Percentiles rank a stretch among this genome's conserved stretches.
Conservation (phyloP, 1,284 basidiomycete species). For the Singerocomus rubriflavus region DNA sequence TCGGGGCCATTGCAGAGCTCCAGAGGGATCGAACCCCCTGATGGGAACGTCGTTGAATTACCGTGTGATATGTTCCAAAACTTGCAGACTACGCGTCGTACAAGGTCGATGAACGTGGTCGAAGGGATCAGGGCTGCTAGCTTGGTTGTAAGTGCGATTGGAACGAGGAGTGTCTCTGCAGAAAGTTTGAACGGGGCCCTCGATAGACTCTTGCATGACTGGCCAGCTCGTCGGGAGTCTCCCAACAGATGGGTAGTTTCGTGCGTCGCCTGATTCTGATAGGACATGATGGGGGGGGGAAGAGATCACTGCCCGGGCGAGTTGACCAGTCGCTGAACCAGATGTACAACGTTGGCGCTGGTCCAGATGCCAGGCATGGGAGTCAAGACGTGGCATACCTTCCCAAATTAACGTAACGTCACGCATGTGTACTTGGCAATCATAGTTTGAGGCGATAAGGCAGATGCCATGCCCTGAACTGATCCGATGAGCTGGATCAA, state of each 20-base stretch:
- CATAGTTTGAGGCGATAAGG: no score
- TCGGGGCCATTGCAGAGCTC: slow-evolving; percentile 25
- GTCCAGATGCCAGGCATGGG: no score
- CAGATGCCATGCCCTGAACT: no score
- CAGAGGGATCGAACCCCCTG: slow-evolving; percentile 10
- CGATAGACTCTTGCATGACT: background rate
- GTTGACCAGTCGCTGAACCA: background rate
- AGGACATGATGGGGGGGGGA: slow-evolving; percentile 10
- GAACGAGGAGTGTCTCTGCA: slow-evolving; percentile 25
- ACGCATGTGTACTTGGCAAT: no score
- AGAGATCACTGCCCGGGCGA: background rate
- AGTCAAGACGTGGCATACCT: no score
- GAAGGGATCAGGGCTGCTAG: slow-evolving; percentile 23
- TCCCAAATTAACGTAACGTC: no score
- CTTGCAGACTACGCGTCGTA: slow-evolving; percentile 27
- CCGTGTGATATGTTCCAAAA: slow-evolving; percentile 25
- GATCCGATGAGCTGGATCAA: no score
- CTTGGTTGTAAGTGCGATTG: slow-evolving; percentile 24
- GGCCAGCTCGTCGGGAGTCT: slow-evolving; percentile 1
- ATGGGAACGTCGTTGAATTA: slow-evolving; percentile 6
- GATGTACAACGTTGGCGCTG: no score
- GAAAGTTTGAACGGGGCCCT: slow-evolving; percentile 1
- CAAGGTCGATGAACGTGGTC: slow-evolving; percentile 32
- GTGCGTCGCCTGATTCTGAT: slow-evolving; percentile 1
- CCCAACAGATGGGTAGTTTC: slow-evolving; percentile 17